These are phyloP conservation scores for Aspergillus chevalieri DNA, from an alignment of 2,329 filamentous ascomycete species.

Conservation along the genomic window DNA sequence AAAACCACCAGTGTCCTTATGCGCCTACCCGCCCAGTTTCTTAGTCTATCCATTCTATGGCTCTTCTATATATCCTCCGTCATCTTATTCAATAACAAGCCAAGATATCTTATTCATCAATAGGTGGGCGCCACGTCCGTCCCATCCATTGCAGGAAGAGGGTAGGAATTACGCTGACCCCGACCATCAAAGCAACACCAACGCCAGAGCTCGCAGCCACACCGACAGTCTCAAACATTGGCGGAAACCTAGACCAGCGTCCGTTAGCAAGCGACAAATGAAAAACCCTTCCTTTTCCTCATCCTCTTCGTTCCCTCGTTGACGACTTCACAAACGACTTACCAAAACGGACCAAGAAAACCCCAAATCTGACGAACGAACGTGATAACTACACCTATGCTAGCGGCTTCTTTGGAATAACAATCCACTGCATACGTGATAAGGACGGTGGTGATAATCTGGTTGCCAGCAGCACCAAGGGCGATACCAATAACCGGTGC, in stretches of 20 bases:
- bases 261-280: slow-evolving; percentile 6
- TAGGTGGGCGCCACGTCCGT: slow-evolving; percentile 13
- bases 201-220: slow-evolving; percentile 27
- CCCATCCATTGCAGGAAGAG: slow-evolving; percentile 24
- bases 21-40: too few species aligned
- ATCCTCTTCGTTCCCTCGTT: background rate
- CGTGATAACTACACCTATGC: slow-evolving; percentile 58
- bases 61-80: too few species aligned
- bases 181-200: slow-evolving; percentile 23
- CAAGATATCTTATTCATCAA: too few species aligned
- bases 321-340: slow-evolving; percentile 4
- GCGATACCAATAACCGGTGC: slow-evolving; percentile 53
- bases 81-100: too few species aligned
- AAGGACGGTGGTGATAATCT: slow-evolving; percentile 57
- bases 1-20: too few species aligned
- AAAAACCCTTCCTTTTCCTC: background rate
- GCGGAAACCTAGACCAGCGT: slow-evolving; percentile 21
- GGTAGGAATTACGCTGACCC: slow-evolving; percentile 27
- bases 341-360: slow-evolving; percentile 36
- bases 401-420: slow-evolving; percentile 49
- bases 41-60: too few species aligned
- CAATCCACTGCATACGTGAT: slow-evolving; percentile 58
- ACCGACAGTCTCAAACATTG: slow-evolving; percentile 31
- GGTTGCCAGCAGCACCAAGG: slow-evolving; percentile 52
- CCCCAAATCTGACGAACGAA: slow-evolving; percentile 46